These are phyloP conservation scores for Saccharomyces hybrid DNA, from an alignment of 1,139 yeast genomes.

Conservation along the genomic window DNA sequence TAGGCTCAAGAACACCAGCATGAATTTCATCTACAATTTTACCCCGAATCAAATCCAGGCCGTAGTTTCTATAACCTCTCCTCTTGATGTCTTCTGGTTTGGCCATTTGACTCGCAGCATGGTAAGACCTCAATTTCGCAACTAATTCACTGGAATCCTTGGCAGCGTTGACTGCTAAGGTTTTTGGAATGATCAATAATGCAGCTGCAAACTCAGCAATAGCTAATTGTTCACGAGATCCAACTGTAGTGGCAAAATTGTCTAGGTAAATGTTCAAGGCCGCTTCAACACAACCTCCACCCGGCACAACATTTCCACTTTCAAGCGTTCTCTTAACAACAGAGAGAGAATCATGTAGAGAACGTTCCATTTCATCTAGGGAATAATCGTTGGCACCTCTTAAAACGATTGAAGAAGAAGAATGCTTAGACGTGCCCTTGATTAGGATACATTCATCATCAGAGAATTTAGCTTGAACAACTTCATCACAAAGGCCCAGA, in stretches of 20 bases:
- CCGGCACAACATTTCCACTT: conserved; percentile 92
- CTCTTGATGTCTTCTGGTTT: conserved; percentile 74
- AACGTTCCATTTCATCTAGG: conserved; percentile 97
- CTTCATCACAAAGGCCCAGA: conserved; percentile 89
- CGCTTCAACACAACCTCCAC: conserved; percentile 98
- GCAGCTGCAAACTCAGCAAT: conserved; percentile 96
- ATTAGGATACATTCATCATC: conserved; percentile 96
- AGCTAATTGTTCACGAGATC: conserved; percentile 96
- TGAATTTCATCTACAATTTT: conserved; percentile 80
- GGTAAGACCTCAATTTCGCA: conserved; percentile 92
- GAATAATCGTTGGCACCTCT: conserved; percentile 97
- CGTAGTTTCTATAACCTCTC: conserved; percentile 80
- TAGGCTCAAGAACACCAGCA: conserved; percentile 92
- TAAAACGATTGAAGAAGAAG: conserved; percentile 83
- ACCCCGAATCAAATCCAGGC: conserved; percentile 85
- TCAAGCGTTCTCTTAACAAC: conserved; percentile 96
- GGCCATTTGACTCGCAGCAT: conserved; percentile 90
- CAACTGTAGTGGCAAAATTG: conserved; percentile 95
- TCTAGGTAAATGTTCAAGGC: conserved; percentile 93
- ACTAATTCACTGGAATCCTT: conserved; percentile 93
- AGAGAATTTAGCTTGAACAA: conserved; percentile 80
- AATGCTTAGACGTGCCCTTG: conserved; percentile 90
- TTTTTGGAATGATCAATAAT: conserved; percentile 86
- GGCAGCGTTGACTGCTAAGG: conserved; percentile 95
- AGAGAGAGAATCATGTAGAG: conserved; percentile 86